Base-by-base conservation (phyloP, 306 rosid species). In the Medicago ruthenica region DNA sequence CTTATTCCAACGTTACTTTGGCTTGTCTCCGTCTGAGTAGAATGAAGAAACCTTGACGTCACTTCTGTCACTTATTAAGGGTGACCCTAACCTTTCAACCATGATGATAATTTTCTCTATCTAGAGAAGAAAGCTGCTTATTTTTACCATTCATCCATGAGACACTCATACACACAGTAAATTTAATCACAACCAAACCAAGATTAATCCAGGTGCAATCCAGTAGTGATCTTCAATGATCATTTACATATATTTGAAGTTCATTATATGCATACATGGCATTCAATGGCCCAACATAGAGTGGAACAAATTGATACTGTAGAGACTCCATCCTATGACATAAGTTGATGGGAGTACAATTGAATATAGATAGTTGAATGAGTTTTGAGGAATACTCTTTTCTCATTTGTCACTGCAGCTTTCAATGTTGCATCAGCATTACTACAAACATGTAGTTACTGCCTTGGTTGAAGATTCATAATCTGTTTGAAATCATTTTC, bases 401-500 rank as follows among this genome's bases (percentile, higher is more conserved):
- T n/a, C 59, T 37, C 62, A 60, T 51, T 76, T 37, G 42, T 45
- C 17, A 54, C 58, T 44, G 53, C 10, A 31, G 31, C 57, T 55
- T 71, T 69, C 24, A 31, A 45, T 65, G 63, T 62, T 42, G 53
- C 42, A 41, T 74, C 57, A 37, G 59, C 45, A 31, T 71, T 20
- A n/a, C 47, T 41, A 34, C 40, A 22, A 50, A 57, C 69, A 0
- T 61, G 34, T 66, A 40, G 39, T 53, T 71, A n/a, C 34, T 11
- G 8, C 14, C 62, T 65, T 72, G 39, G 71, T 77, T 58, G 44
- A 17, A 5, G 48, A 36, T 72, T 60, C 48, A 45, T 51, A 21
- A 47, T 81, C 71, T 11, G n/a, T 45, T 76, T 12, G 27, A 60
- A 78, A 74, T 42, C 16, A 40, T 37, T 42, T 78, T 73, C 62